Evolutionary conservation across 371 early-diverging fungal genomes (phyloP).

Genomic region (Globomyces sp.): DNA sequence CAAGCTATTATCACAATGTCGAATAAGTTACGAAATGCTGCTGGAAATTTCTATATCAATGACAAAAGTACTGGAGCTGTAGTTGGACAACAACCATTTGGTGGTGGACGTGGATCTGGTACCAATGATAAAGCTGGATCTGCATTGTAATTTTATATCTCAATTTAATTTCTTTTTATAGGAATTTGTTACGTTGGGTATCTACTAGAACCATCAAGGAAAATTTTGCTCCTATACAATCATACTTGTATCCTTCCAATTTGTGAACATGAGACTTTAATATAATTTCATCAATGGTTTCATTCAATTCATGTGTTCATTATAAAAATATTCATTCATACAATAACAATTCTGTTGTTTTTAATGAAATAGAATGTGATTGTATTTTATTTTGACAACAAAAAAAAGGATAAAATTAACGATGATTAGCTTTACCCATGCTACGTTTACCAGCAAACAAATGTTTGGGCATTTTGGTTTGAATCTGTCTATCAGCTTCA

Average conservation of each 20-base stretch:
- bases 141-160: slow-evolving; percentile 24
- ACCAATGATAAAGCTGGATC: slow-evolving; percentile 98
- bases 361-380: no score
- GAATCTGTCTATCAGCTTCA: slow-evolving; percentile 89
- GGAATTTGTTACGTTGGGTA: slow-evolving; percentile 79
- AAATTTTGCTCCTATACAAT: slow-evolving; percentile 79
- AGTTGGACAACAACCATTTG: slow-evolving; percentile 98
- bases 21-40: slow-evolving; percentile 79
- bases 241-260: slow-evolving; percentile 88
- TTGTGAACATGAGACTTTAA: neutral
- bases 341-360: no score
- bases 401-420: slow-evolving; percentile 32
- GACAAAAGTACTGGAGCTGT: slow-evolving; percentile 98
- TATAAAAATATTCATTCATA: no score
- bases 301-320: neutral
- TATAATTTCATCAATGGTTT: neutral
- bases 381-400: neutral
- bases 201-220: slow-evolving; percentile 97
- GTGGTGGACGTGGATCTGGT: slow-evolving; percentile 92
- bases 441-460: slow-evolving; percentile 91
- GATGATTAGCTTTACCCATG: slow-evolving; percentile 40
- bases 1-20: slow-evolving; percentile 69
- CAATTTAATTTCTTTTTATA: slow-evolving; percentile 36
- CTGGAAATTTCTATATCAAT: slow-evolving; percentile 98
- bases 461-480: slow-evolving; percentile 94